Evolutionary conservation across 2,329 filamentous ascomycete species (phyloP).

Genomic region (Dactylellina parvicollis): DNA sequence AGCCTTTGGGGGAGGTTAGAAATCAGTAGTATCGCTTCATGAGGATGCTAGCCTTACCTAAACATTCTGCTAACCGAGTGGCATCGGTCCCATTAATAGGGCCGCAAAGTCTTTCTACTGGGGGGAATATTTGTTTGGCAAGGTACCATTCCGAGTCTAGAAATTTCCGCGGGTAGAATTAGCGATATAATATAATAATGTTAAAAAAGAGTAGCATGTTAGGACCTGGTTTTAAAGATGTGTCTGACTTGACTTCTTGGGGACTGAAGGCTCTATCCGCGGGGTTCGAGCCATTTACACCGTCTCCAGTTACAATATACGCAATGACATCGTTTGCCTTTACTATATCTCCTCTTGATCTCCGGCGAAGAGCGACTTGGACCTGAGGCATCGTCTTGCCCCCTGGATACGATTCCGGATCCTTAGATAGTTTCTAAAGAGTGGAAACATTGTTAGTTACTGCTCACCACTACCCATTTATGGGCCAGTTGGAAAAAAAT

Average conservation of each 20-base stretch:
- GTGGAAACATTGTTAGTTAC: neutral
- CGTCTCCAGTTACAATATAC: slow-evolving; percentile 83
- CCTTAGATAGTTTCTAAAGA: slow-evolving; percentile 82
- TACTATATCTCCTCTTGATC: slow-evolving; percentile 84
- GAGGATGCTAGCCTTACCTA: slow-evolving; percentile 64
- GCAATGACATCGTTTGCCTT: slow-evolving; percentile 96
- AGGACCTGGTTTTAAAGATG: slow-evolving; percentile 72
- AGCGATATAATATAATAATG: neutral
- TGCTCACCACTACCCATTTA: too few relatives aligned
- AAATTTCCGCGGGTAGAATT: neutral
- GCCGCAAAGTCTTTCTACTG: slow-evolving; percentile 95
- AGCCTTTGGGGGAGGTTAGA: slow-evolving; percentile 62
- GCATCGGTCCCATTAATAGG: slow-evolving; percentile 94
- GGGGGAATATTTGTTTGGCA: slow-evolving; percentile 97
- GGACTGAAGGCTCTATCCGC: slow-evolving; percentile 90
- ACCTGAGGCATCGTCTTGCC: slow-evolving; percentile 95
- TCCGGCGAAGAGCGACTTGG: slow-evolving; percentile 89
- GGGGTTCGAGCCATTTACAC: slow-evolving; percentile 68
- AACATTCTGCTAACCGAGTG: slow-evolving; percentile 86
- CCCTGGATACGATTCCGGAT: slow-evolving; percentile 92
- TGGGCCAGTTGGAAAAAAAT: too few relatives aligned
- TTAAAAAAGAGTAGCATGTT: neutral
- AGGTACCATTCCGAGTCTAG: slow-evolving; percentile 95
- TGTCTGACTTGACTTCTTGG: slow-evolving; percentile 82
- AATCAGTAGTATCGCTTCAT: neutral